Evolutionary conservation across 2,329 filamentous ascomycete species (phyloP).

Genomic region (Leptographium wingfieldii): DNA sequence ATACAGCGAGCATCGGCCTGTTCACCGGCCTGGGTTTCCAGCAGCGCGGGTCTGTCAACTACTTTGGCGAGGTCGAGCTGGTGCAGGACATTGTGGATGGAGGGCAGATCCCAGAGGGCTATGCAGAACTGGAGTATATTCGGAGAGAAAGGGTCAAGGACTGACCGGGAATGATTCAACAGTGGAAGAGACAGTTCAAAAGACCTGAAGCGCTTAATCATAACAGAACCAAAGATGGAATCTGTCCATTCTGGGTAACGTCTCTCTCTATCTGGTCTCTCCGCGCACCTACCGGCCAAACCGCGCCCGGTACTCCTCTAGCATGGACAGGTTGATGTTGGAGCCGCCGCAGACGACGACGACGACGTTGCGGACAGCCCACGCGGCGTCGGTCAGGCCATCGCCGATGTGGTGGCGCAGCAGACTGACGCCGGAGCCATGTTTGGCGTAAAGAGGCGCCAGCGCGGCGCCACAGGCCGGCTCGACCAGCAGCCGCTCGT

Average conservation of each 20-base stretch:
- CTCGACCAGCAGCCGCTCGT: constrained; percentile 72
- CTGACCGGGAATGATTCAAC: too few species aligned
- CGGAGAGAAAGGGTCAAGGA: neutral
- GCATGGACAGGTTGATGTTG: constrained; percentile 48
- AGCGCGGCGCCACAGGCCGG: constrained; percentile 73
- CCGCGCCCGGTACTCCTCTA: constrained; percentile 42
- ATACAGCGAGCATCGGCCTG: constrained; percentile 36
- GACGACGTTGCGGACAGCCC: constrained; percentile 59
- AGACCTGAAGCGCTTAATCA: too few species aligned
- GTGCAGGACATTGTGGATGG: constrained; percentile 19
- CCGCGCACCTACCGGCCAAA: constrained; percentile 23
- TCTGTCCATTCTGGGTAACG: too few species aligned
- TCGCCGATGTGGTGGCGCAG: constrained; percentile 48
- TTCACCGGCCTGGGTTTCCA: constrained; percentile 40
- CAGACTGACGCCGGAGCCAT: neutral
- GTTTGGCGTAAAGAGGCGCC: constrained; percentile 47
- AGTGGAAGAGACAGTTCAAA: too few species aligned
- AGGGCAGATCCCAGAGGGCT: constrained; percentile 6
- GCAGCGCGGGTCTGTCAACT: constrained; percentile 40
- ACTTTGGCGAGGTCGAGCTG: constrained; percentile 48
- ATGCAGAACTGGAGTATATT: constrained; percentile 8
- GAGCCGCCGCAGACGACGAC: constrained; percentile 75
- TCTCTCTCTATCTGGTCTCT: neutral
- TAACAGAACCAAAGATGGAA: too few species aligned
- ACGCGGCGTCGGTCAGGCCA: constrained; percentile 41